phyloP scores from a whole-genome alignment of 495 filamentous ascomycete species.

The Penicillium longicatenatum region DNA sequence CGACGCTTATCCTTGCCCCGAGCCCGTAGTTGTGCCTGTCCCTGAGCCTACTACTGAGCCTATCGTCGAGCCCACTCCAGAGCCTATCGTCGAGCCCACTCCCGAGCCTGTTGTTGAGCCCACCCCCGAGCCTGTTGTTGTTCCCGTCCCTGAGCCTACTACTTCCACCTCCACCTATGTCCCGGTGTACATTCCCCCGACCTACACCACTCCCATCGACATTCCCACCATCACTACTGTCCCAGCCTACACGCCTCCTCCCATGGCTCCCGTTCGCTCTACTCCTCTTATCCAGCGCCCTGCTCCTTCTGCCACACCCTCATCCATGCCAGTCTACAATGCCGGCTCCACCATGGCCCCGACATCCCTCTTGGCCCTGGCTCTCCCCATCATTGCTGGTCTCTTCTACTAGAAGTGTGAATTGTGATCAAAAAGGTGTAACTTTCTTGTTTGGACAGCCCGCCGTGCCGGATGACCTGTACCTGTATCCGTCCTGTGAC shows the following conservation, averaged over 20 bases:
- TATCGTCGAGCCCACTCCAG: slow-evolving; percentile 1
- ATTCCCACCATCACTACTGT: slow-evolving; percentile 24
- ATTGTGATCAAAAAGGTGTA: background rate
- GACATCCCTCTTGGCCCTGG: slow-evolving; percentile 20
- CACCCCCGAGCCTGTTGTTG: background rate
- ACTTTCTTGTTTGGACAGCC: slow-evolving; percentile 1
- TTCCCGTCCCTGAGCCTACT: slow-evolving; percentile 7
- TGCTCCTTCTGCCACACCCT: slow-evolving; percentile 19
- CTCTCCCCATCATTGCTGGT: slow-evolving; percentile 24
- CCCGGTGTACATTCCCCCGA: slow-evolving; percentile 19
- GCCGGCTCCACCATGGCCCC: slow-evolving; percentile 27
- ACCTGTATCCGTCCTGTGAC: slow-evolving; percentile 7
- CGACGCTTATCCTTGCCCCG: slow-evolving; percentile 24
- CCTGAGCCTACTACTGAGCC: slow-evolving; percentile 12
- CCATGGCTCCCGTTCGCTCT: slow-evolving; percentile 14
- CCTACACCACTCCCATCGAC: slow-evolving; percentile 24
- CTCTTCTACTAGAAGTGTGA: slow-evolving; percentile 21
- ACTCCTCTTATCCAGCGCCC: slow-evolving; percentile 26
- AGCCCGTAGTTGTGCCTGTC: slow-evolving; percentile 14
- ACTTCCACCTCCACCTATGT: slow-evolving; percentile 23
- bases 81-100: slow-evolving; percentile 2
- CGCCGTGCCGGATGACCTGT: slow-evolving; percentile 5
- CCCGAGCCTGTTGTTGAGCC: slow-evolving; percentile 15
- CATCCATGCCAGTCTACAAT: slow-evolving; percentile 21
- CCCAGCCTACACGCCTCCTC: slow-evolving; percentile 12